Conservation (phyloP, 192 early-diverging fungal species). For the Cetraspora pellucida region DNA sequence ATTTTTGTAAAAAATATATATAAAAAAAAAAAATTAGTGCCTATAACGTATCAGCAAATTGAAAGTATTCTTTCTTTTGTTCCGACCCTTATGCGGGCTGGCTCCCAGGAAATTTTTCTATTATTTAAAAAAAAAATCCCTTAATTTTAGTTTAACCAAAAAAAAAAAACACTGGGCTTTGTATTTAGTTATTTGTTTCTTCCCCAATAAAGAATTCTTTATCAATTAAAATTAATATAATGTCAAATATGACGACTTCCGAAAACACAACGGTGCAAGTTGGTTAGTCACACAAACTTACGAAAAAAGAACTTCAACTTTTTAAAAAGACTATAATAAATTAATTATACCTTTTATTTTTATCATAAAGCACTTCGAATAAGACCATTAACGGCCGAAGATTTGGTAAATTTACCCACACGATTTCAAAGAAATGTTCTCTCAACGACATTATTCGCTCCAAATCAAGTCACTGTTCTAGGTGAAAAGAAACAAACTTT, state of each 20-base stretch:
- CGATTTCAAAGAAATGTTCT: constrained; percentile 28
- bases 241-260: not conserved
- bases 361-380: constrained; percentile 15
- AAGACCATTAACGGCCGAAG: constrained; percentile 24
- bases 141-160: not conserved
- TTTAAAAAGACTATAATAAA: not conserved
- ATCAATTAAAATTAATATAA: not conserved
- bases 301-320: not conserved
- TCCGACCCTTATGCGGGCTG: not conserved
- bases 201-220: not conserved
- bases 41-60: not conserved
- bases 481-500: constrained; percentile 44
- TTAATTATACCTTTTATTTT: not conserved
- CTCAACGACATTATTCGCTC: not conserved
- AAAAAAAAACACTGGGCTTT: not conserved
- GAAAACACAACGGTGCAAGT: constrained; percentile 29
- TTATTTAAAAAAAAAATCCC: not conserved
- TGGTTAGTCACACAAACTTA: not conserved
- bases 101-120: not conserved
- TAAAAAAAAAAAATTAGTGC: too few species aligned
- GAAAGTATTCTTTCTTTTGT: not conserved
- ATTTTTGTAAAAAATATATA: not conserved
- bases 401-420: constrained; percentile 23
- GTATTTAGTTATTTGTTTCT: not conserved
- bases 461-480: constrained; percentile 22